Evolutionary conservation across 2,329 filamentous ascomycete genomes (phyloP).

Genomic region (Aureobasidium sp.): DNA sequence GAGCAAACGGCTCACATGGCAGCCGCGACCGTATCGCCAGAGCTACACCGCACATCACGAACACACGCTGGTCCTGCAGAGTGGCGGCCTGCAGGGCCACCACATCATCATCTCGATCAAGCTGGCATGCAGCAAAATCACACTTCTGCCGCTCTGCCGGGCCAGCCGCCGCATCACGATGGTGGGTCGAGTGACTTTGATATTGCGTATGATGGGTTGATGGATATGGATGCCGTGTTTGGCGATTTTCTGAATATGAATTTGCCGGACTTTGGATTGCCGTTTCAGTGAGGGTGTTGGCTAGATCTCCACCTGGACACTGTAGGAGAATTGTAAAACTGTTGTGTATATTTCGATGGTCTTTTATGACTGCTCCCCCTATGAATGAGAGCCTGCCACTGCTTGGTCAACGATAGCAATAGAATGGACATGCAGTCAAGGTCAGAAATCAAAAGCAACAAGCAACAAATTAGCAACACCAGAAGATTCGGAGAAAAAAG

Average conservation of each 20-base stretch:
- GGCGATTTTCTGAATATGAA: constrained; percentile 19
- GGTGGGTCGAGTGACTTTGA: neutral
- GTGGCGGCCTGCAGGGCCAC: neutral
- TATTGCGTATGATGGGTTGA: constrained; percentile 13
- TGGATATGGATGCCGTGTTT: constrained; percentile 19
- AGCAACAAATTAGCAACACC: too few relatives aligned
- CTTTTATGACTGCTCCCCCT: too few relatives aligned
- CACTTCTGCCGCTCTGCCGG: neutral
- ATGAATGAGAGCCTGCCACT: neutral
- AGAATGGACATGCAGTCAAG: neutral
- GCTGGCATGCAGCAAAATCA: neutral
- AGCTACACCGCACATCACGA: neutral
- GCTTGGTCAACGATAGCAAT: too few relatives aligned
- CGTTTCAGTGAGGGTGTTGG: neutral
- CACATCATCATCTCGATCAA: neutral
- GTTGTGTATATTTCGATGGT: neutral
- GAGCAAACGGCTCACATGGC: constrained; percentile 14
- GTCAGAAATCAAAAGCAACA: neutral
- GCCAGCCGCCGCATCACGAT: neutral
- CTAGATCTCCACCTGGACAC: neutral
- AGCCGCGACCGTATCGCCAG: neutral
- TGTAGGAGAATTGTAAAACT: neutral
- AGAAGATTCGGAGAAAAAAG: neutral
- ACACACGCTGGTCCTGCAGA: neutral
- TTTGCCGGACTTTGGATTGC: constrained; percentile 10